These are phyloP conservation scores for Lactarius indigo DNA, from an alignment of 768 basidiomycete genomes.

Conservation along the genomic window DNA sequence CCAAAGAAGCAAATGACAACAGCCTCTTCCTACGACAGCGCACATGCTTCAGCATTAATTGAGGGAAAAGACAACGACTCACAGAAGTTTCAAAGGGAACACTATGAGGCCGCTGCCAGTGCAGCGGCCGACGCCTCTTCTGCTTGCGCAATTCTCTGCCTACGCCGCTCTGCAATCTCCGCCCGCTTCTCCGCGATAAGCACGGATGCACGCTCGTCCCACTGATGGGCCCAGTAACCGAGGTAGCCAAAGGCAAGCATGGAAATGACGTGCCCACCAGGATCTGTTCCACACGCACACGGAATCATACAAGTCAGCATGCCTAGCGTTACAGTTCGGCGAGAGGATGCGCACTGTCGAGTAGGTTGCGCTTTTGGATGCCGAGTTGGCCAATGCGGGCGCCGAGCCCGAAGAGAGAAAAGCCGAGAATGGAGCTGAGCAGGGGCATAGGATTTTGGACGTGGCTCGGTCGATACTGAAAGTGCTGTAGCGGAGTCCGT, in stretches of 20 bases:
- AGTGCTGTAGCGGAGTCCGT: neutral
- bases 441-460: conserved; percentile 50
- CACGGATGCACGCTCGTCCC: conserved; percentile 59
- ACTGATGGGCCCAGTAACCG: conserved; percentile 72
- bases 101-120: conserved; percentile 16
- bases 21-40: neutral
- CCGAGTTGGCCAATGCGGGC: conserved; percentile 84
- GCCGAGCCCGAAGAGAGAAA: conserved; percentile 78
- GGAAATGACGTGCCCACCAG: conserved; percentile 63
- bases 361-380: conserved; percentile 75
- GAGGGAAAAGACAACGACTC: neutral
- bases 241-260: conserved; percentile 66
- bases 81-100: neutral
- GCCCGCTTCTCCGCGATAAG: conserved; percentile 61
- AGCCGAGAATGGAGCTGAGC: conserved; percentile 67
- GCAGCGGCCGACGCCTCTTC: conserved; percentile 29
- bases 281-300: conserved; percentile 46
- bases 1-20: neutral
- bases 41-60: neutral
- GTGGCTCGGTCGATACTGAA: neutral
- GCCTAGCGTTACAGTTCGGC: neutral
- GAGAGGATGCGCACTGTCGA: conserved; percentile 62
- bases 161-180: conserved; percentile 53
- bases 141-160: conserved; percentile 33
- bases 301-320: neutral